A percentile compares a stretch with the other conserved stretches of the same genome.
These are phyloP conservation scores for Isabelozyma pseudorhagii DNA, from an alignment of 805 yeast species.

Conservation along the genomic window DNA sequence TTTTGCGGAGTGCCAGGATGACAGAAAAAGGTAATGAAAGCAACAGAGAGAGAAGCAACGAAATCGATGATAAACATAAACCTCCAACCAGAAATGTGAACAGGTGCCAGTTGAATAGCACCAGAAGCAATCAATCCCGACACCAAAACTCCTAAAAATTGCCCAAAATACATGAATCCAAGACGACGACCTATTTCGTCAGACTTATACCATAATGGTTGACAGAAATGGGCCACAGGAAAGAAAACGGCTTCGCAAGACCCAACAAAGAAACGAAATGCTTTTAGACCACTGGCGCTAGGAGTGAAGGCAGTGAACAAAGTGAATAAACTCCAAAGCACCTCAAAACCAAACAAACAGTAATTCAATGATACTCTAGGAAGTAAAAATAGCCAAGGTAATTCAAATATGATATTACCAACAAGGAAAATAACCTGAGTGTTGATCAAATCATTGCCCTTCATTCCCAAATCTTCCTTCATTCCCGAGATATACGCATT, in stretches of 20 bases:
- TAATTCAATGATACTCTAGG: conserved; percentile 15
- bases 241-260: conserved; percentile 24
- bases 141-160: conserved; percentile 26
- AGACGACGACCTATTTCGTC: conserved; percentile 22
- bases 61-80: conserved; percentile 26
- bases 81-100: conserved; percentile 16
- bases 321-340: conserved; percentile 20
- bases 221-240: conserved; percentile 22
- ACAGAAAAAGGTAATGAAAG: conserved; percentile 13
- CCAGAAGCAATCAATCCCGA: conserved; percentile 22
- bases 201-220: conserved; percentile 22
- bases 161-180: conserved; percentile 25
- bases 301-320: conserved; percentile 15
- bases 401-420: conserved; percentile 22
- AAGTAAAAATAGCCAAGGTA: conserved; percentile 21
- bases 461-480: conserved; percentile 19
- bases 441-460: conserved; percentile 25
- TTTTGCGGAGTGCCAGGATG: conserved; percentile 23
- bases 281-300: conserved; percentile 18
- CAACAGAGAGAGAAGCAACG: conserved; percentile 15
- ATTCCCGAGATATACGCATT: conserved; percentile 26
- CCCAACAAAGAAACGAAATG: conserved; percentile 22
- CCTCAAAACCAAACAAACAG: conserved; percentile 9
- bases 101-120: conserved; percentile 4
- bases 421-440: conserved; percentile 22